phyloP scores from a whole-genome alignment of 2,329 filamentous ascomycete genomes.

The Aspergillus aculeatus region DNA sequence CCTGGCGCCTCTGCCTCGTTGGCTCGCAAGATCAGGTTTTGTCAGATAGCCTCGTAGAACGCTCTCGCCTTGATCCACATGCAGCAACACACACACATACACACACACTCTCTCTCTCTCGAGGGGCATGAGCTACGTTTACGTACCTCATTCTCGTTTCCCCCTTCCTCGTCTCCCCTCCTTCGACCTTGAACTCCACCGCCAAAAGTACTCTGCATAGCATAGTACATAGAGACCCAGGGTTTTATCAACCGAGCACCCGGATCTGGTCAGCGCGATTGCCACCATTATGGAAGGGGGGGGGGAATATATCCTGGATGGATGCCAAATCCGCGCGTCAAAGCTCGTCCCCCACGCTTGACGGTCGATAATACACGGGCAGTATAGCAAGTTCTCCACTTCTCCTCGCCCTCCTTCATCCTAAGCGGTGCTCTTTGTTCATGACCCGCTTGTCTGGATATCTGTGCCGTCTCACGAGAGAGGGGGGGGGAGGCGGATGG shows the following conservation, averaged over 20 bases:
- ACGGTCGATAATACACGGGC: neutral
- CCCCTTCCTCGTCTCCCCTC: neutral
- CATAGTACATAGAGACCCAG: neutral
- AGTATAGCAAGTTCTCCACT: neutral
- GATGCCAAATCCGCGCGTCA: neutral
- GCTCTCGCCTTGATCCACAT: no score
- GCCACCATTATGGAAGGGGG: neutral
- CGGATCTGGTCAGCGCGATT: neutral
- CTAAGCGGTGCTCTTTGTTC: neutral
- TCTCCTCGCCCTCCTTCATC: neutral
- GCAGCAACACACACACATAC: no score
- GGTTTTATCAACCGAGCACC: neutral
- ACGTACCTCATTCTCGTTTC: no score
- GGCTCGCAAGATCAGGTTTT: no score
- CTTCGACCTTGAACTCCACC: neutral
- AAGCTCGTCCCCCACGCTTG: neutral
- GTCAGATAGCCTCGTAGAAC: no score
- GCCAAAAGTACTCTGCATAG: neutral
- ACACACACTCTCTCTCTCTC: no score
- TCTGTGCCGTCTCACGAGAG: no score
- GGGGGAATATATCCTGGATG: neutral
- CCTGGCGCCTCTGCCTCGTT: no score
- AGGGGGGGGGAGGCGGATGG: no score
- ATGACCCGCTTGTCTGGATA: no score
- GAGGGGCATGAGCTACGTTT: no score